Evolutionary conservation across 768 basidiomycete species (phyloP).

Genomic region (Phylloporus arenicola): DNA sequence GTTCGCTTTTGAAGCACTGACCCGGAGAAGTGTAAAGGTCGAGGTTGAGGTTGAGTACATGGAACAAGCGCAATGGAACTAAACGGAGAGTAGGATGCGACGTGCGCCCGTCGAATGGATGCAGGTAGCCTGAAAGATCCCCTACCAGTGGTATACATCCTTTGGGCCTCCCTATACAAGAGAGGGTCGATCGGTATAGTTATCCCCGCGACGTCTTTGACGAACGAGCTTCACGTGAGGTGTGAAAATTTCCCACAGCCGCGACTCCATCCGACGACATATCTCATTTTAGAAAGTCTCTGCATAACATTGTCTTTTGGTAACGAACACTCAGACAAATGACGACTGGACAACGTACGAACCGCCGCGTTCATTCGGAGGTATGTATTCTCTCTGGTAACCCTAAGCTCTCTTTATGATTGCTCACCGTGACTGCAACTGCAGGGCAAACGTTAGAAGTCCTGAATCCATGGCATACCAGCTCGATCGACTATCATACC

Average conservation of each 20-base stretch:
- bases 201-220: not conserved
- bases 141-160: conserved; percentile 5
- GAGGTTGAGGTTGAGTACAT: not conserved
- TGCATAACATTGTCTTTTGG: not conserved
- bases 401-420: not conserved
- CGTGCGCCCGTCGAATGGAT: conserved; percentile 2
- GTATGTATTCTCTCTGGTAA: not conserved
- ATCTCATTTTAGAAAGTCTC: conserved; percentile 19
- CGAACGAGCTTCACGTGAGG: not conserved
- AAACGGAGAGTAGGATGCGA: not conserved
- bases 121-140: not conserved
- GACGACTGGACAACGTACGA: not conserved
- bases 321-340: not conserved
- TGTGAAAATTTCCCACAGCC: conserved; percentile 8
- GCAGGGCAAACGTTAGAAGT: no score
- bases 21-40: not conserved
- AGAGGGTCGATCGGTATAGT: not conserved
- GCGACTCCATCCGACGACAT: conserved; percentile 15
- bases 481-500: no score
- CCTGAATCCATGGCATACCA: no score
- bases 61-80: not conserved
- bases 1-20: not conserved
- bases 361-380: no score
- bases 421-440: not conserved
- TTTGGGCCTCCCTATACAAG: not conserved